Base-by-base conservation (phyloP, 371 early-diverging fungal species). In the Circinella minor region DNA sequence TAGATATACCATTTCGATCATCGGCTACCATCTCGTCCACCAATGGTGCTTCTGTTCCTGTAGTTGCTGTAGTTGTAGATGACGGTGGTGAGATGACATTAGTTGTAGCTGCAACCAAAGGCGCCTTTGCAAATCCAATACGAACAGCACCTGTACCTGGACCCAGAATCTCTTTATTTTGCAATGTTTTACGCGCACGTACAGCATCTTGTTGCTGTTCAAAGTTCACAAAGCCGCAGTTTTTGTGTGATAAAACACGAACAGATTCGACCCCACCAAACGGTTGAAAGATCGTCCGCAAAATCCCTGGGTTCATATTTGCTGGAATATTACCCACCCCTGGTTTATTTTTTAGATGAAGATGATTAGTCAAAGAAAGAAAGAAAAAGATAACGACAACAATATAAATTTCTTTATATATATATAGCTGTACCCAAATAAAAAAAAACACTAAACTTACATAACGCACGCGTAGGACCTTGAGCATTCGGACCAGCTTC, bases 141-240 rank as follows among this genome's bases (percentile, higher is more conserved):
- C 93, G 83, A 17, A 93, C 88, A n/a, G 91, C 82, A 7, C 91
- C 91, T 27, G 93, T 87, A 3, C 88, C 89, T 20, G 89, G 86
- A n/a, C 96, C 98, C 79, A 91, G 87, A 63, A 95, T 86, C 65
- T 96, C 95, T 71, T 91, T 91, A 66, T 95, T 95, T 77, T 97
- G 95, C 86, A 96, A 88, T 11, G 85, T 82, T 71, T 92, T 91
- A 65, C 93, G 90, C 39, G 98, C 98, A 36, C 88, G 84, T 62
- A 96, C 92, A 10, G 99, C 96, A 77, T 98, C 96, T 61, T 96
- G 95, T 66, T 94, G 86, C 37, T 81, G 82, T 47, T 90, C 89
- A 81, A 96, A 98, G 78, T 98, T 98, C 65, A 98, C 94, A 80
- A 98, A 98, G 4, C 97, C 99, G 78, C 98, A 98, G 79, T 95